Percentiles rank a stretch among this genome's conserved stretches.
phyloP scores from a whole-genome alignment of 2,329 filamentous ascomycete species.

The Trichoderma sp. region DNA sequence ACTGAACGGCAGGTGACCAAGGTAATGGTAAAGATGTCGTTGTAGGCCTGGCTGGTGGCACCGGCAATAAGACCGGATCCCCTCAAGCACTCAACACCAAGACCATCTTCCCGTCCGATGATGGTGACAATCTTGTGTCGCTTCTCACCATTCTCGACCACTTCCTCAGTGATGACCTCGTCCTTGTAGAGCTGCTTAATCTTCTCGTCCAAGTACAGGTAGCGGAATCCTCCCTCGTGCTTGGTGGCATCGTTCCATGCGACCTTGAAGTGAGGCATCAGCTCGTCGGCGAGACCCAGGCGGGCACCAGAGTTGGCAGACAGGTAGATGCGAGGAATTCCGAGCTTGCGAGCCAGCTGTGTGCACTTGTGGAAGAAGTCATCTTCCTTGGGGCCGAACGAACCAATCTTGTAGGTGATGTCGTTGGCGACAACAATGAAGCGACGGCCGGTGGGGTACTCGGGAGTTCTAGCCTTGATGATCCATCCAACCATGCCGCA shows the following conservation, averaged over 20 bases:
- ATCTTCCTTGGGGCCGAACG: slow-evolving; percentile 94
- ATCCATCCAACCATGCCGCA: slow-evolving; percentile 99
- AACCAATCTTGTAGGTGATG: slow-evolving; percentile 98
- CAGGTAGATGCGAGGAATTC: slow-evolving; percentile 94
- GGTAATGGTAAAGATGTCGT: slow-evolving; percentile 98
- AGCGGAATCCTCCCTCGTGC: slow-evolving; percentile 90
- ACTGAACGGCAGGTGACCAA: slow-evolving; percentile 97
- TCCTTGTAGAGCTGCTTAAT: slow-evolving; percentile 85
- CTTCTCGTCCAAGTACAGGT: slow-evolving; percentile 87
- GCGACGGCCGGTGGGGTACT: slow-evolving; percentile 87
- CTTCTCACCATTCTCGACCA: slow-evolving; percentile 83
- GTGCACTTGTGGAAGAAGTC: slow-evolving; percentile 99
- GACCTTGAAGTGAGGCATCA: slow-evolving; percentile 95
- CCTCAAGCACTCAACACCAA: slow-evolving; percentile 95
- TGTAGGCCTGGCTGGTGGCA: slow-evolving; percentile 94
- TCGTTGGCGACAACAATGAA: slow-evolving; percentile 98
- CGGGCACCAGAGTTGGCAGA: slow-evolving; percentile 98
- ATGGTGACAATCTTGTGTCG: slow-evolving; percentile 93
- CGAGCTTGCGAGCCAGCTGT: slow-evolving; percentile 87
- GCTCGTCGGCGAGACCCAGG: slow-evolving; percentile 92
- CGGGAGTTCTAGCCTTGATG: slow-evolving; percentile 88
- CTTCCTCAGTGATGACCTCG: slow-evolving; percentile 71
- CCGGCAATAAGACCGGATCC: slow-evolving; percentile 97
- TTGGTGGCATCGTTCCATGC: slow-evolving; percentile 86
- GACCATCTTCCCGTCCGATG: slow-evolving; percentile 87